Percentiles rank a stretch among this genome's conserved stretches.
Evolutionary conservation across 768 basidiomycete genomes (phyloP).

Genomic region (Amanita polypyramis): DNA sequence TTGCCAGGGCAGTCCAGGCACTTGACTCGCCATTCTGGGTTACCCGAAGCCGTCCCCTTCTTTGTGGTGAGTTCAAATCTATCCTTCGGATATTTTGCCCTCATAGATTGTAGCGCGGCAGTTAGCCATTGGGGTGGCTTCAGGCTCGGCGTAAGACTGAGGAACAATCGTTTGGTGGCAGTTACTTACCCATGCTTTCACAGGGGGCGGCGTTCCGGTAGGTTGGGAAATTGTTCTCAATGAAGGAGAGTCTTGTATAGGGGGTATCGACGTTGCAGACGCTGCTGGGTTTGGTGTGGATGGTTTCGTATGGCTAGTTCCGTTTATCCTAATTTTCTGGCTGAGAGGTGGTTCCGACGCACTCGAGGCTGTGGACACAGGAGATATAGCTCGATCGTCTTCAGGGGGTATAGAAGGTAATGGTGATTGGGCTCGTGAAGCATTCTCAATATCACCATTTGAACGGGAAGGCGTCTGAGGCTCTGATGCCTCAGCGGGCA

Average conservation of each 20-base stretch:
- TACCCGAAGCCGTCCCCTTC: constrained; percentile 40
- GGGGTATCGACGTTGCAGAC: constrained; percentile 10
- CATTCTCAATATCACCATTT: constrained; percentile 22
- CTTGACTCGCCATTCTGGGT: constrained; percentile 83
- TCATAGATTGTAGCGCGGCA: constrained; percentile 57
- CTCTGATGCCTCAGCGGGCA: constrained; percentile 31
- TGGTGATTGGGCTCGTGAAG: constrained; percentile 16
- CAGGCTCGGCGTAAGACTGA: constrained; percentile 8
- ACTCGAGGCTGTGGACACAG: constrained; percentile 65
- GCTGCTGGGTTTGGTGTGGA: constrained; percentile 8
- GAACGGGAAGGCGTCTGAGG: constrained; percentile 41
- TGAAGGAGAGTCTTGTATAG: constrained; percentile 11
- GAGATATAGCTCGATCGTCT: constrained; percentile 55
- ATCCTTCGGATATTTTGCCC: constrained; percentile 69
- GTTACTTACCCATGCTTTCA: constrained; percentile 18
- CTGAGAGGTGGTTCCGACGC: constrained; percentile 68
- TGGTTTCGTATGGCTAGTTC: constrained; percentile 25
- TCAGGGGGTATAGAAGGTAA: constrained; percentile 18
- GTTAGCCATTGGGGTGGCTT: constrained; percentile 65
- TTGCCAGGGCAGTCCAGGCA: constrained; percentile 92
- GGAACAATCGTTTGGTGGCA: neutral
- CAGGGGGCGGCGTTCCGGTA: constrained; percentile 17
- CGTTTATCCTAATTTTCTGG: constrained; percentile 53
- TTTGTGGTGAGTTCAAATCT: constrained; percentile 68
- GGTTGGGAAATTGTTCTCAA: constrained; percentile 13